A percentile compares a stretch with the other conserved stretches of the same genome.
phyloP scores from a whole-genome alignment of 345 rosid genomes.

The Heritiera littoralis region DNA sequence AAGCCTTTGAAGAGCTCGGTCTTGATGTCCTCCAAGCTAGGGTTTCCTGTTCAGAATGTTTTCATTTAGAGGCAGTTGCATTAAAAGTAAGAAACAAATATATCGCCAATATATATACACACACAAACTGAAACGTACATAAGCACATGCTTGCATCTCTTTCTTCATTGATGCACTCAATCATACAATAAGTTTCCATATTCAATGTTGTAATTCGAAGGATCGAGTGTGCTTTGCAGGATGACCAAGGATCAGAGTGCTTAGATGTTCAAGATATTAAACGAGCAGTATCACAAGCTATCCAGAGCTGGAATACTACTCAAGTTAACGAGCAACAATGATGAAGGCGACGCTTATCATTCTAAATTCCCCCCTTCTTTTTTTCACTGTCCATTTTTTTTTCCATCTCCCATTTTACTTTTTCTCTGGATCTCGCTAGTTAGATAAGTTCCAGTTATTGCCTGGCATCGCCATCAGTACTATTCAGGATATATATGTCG shows the following conservation, averaged over 20 bases:
- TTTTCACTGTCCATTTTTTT: not conserved
- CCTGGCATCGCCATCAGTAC: not conserved
- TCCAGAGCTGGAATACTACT: slow-evolving; percentile 40
- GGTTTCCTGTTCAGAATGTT: slow-evolving; percentile 61
- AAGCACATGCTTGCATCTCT: not conserved
- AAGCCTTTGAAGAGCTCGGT: slow-evolving; percentile 72
- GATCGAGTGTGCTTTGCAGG: slow-evolving; percentile 30
- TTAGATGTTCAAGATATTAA: slow-evolving; percentile 52
- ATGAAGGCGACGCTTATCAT: not conserved
- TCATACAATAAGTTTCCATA: not conserved
- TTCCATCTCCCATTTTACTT: not conserved
- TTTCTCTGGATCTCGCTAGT: not conserved
- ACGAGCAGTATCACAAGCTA: slow-evolving; percentile 50
- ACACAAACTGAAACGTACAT: not conserved
- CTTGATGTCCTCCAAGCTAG: slow-evolving; percentile 72
- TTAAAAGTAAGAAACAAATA: slow-evolving; percentile 44
- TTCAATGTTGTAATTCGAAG: not conserved
- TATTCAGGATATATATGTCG: not conserved
- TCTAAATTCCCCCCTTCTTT: not conserved
- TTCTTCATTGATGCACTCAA: not conserved
- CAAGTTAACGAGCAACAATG: slow-evolving; percentile 13
- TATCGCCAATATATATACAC: not conserved
- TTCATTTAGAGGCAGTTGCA: slow-evolving; percentile 61
- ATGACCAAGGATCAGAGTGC: slow-evolving; percentile 31
- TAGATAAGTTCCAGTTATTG: slow-evolving; percentile 9